Conservation (phyloP, 768 basidiomycete species). For the Steccherinum ochraceum region DNA sequence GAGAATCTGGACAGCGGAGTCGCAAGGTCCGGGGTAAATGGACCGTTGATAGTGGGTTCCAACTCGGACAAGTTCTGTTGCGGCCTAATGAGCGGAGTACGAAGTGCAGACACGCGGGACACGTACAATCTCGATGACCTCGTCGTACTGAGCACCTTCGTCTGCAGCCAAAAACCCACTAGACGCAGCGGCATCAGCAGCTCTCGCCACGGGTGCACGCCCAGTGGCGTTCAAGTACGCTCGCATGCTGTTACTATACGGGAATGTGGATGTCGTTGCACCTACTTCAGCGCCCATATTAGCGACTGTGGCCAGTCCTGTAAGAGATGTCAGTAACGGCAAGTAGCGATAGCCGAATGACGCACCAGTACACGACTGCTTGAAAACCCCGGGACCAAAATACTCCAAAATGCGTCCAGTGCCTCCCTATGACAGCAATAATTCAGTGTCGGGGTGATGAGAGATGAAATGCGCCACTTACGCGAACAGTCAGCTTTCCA, state of each 20-base stretch:
- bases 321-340: not conserved
- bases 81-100: conserved; percentile 3
- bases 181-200: conserved; percentile 78
- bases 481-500: conserved; percentile 89
- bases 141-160: conserved; percentile 87
- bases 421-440: conserved; percentile 60
- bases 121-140: conserved; percentile 87
- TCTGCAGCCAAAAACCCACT: conserved; percentile 80
- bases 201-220: conserved; percentile 75
- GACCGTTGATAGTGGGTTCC: conserved; percentile 92
- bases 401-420: conserved; percentile 96
- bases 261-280: conserved; percentile 98
- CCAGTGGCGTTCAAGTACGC: conserved; percentile 88
- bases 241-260: conserved; percentile 87
- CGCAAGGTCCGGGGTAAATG: conserved; percentile 95
- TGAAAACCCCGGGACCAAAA: conserved; percentile 86
- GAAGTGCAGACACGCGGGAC: not conserved
- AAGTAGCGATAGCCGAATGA: not conserved
- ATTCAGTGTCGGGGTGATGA: no score
- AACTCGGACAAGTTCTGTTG: conserved; percentile 77
- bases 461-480: no score
- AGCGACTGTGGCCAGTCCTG: conserved; percentile 88
- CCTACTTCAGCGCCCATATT: conserved; percentile 99
- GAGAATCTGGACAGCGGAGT: conserved; percentile 91
- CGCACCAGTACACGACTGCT: conserved; percentile 88